phyloP scores from a whole-genome alignment of 78 protist genomes.

The Acrasis kona region DNA sequence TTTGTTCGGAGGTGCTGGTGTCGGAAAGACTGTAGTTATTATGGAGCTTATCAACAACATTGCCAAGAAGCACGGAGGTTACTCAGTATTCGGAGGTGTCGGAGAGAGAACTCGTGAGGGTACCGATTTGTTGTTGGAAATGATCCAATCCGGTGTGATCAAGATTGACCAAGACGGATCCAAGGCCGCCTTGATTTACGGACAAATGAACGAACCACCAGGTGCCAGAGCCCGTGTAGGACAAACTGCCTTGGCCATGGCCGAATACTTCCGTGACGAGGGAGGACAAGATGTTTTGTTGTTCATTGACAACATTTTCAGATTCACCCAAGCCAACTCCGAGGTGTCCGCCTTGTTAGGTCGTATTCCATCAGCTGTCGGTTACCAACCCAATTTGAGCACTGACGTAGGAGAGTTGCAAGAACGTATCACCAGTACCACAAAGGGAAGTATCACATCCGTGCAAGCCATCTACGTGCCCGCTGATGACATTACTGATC shows the following conservation, averaged over 20 bases:
- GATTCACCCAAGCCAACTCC: constrained; percentile 99
- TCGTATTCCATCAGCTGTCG: constrained; percentile 99
- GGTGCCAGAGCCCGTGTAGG: constrained; percentile 99
- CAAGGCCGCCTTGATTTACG: constrained; percentile 96
- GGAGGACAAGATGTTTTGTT: constrained; percentile 96
- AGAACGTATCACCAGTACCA: constrained; percentile 98
- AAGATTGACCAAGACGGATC: constrained; percentile 70
- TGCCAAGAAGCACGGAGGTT: constrained; percentile 97
- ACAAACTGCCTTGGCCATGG: constrained; percentile 91
- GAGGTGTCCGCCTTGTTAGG: constrained; percentile 99
- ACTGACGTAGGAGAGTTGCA: constrained; percentile 96
- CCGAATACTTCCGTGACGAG: constrained; percentile 98
- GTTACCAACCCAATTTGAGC: constrained; percentile 98
- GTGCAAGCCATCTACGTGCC: constrained; percentile 99
- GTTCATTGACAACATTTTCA: constrained; percentile 99
- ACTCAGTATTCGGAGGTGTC: constrained; percentile 98
- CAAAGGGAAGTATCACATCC: constrained; percentile 95
- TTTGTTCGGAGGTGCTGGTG: constrained; percentile 99
- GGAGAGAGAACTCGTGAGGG: constrained; percentile 99
- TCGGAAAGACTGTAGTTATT: constrained; percentile 96
- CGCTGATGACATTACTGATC: constrained; percentile 98
- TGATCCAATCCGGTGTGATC: constrained; percentile 95
- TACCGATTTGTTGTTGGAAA: constrained; percentile 97
- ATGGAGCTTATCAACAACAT: constrained; percentile 98
- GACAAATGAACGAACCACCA: constrained; percentile 99